These are phyloP conservation scores for Talaromyces sp. DNA, from an alignment of 2,329 filamentous ascomycete genomes.

Conservation along the genomic window DNA sequence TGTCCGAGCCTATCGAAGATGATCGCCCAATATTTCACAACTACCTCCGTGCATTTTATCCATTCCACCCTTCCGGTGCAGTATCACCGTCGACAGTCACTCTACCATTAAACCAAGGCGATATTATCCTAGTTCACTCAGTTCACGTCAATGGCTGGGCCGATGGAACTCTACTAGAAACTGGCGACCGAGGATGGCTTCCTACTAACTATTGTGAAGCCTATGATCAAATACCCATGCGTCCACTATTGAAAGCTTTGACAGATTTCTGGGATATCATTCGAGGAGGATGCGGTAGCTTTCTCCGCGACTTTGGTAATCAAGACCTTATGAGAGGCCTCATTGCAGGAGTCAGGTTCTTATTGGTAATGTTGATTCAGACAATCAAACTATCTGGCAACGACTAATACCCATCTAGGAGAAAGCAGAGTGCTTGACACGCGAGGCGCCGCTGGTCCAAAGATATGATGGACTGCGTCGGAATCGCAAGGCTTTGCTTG, in stretches of 20 bases:
- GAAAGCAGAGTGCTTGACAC: constrained; percentile 78
- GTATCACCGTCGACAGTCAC: constrained; percentile 84
- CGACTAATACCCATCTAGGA: constrained; percentile 55
- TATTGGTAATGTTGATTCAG: constrained; percentile 59
- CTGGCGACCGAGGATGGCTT: constrained; percentile 87
- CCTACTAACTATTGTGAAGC: constrained; percentile 97
- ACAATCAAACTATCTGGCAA: neutral
- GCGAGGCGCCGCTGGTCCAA: constrained; percentile 73
- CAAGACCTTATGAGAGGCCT: constrained; percentile 93
- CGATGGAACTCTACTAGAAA: constrained; percentile 83
- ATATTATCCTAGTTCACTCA: constrained; percentile 90
- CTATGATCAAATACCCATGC: constrained; percentile 85
- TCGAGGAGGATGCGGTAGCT: constrained; percentile 70
- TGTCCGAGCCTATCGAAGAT: constrained; percentile 42
- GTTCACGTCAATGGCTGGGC: constrained; percentile 99
- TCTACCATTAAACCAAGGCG: constrained; percentile 80
- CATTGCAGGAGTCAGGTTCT: constrained; percentile 85
- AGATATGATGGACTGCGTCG: constrained; percentile 71
- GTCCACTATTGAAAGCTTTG: constrained; percentile 76
- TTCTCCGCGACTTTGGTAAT: constrained; percentile 75
- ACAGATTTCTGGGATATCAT: constrained; percentile 91
- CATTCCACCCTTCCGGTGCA: constrained; percentile 76
- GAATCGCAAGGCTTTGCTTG: constrained; percentile 80
- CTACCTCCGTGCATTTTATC: constrained; percentile 90
- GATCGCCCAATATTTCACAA: constrained; percentile 76